Evolutionary conservation across 768 basidiomycete species (phyloP).

Genomic region (Pleurotus sapidus): DNA sequence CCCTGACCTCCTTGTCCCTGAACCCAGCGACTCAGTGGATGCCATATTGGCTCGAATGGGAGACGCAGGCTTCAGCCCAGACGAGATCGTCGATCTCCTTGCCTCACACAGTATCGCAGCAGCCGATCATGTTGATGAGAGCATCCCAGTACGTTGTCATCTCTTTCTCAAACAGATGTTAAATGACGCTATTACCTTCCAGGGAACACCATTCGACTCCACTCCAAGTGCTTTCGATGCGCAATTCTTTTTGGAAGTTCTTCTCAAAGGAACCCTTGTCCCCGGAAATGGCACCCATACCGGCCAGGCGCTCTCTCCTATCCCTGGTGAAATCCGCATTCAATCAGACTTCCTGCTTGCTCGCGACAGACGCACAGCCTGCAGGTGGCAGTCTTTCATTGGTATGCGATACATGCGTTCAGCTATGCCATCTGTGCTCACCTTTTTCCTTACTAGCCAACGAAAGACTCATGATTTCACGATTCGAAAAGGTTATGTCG

Average conservation of each 20-base stretch:
- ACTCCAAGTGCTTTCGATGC: conserved; percentile 28
- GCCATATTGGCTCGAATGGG: conserved; percentile 12
- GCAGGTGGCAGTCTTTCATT: conserved; percentile 37
- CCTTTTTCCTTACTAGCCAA: conserved; percentile 13
- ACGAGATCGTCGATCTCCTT: conserved; percentile 12
- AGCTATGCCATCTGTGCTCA: background rate
- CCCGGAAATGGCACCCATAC: conserved; percentile 21
- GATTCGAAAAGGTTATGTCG: conserved; percentile 26
- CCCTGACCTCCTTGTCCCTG: conserved; percentile 3
- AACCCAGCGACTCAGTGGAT: conserved; percentile 6
- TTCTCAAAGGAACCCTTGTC: conserved; percentile 21
- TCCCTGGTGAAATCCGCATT: conserved; percentile 27
- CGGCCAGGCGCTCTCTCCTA: conserved; percentile 19
- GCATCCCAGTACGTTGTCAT: conserved; percentile 15
- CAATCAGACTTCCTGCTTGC: conserved; percentile 25
- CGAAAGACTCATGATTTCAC: conserved; percentile 18
- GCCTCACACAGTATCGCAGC: conserved; percentile 13
- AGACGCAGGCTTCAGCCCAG: conserved; percentile 14
- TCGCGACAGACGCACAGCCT: conserved; percentile 31
- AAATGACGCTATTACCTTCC: conserved; percentile 5
- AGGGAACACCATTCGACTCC: conserved; percentile 26
- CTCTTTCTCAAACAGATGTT: conserved; percentile 2
- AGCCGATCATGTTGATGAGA: conserved; percentile 13
- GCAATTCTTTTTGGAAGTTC: conserved; percentile 27
- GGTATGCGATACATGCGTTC: conserved; percentile 10